A percentile compares a stretch with the other conserved stretches of the same genome.
These are phyloP conservation scores for Rostrohypoxylon terebratum DNA, from an alignment of 495 filamentous ascomycete species.

Conservation along the genomic window DNA sequence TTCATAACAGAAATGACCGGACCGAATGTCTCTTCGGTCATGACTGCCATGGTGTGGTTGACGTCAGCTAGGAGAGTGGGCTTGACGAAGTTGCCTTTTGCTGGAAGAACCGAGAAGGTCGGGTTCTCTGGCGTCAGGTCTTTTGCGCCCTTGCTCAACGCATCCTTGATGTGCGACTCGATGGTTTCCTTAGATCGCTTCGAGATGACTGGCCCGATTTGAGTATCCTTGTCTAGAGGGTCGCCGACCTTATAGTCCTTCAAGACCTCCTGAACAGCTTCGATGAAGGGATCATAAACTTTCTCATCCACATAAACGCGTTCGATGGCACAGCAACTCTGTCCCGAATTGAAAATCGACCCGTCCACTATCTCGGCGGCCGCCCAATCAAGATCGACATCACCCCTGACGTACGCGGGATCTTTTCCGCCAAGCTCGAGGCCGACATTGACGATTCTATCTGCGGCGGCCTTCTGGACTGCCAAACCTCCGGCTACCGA, in stretches of 20 bases:
- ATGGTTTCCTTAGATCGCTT: constrained; percentile 79
- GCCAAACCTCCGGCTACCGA: constrained; percentile 87
- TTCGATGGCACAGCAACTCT: constrained; percentile 95
- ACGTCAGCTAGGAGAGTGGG: constrained; percentile 87
- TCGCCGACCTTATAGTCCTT: constrained; percentile 90
- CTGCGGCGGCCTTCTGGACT: constrained; percentile 84
- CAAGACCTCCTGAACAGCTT: constrained; percentile 81
- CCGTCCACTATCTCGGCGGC: constrained; percentile 94
- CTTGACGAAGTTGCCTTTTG: constrained; percentile 84
- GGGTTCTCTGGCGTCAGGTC: constrained; percentile 85
- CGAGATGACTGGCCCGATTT: constrained; percentile 91
- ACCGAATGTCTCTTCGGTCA: constrained; percentile 97
- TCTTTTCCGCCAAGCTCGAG: constrained; percentile 95
- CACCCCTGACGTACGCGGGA: constrained; percentile 85
- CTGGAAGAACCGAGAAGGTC: constrained; percentile 74
- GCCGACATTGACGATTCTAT: constrained; percentile 82
- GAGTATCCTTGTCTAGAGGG: constrained; percentile 79
- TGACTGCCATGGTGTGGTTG: constrained; percentile 85
- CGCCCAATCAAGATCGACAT: constrained; percentile 89
- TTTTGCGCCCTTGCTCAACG: constrained; percentile 82
- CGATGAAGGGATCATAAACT: constrained; percentile 84
- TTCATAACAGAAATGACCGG: constrained; percentile 95
- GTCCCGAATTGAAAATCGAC: constrained; percentile 95
- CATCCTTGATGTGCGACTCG: constrained; percentile 82
- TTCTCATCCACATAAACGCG: constrained; percentile 90